Percentiles rank a stretch among this genome's conserved stretches.
These are phyloP conservation scores for Penicillium macrosclerotiorum DNA, from an alignment of 495 filamentous ascomycete species.

Conservation along the genomic window DNA sequence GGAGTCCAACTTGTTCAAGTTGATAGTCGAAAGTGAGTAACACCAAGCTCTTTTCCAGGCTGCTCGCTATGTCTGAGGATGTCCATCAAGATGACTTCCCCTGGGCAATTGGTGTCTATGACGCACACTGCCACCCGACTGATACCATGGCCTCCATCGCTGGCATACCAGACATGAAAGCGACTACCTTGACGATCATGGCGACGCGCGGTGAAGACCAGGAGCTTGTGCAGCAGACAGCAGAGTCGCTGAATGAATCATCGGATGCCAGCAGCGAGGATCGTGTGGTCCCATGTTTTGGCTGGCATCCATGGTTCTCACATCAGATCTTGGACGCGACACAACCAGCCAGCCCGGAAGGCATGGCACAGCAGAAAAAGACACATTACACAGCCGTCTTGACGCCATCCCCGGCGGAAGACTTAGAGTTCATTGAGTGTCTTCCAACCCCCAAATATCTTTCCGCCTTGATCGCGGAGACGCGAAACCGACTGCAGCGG, in stretches of 20 bases:
- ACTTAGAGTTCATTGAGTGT: conserved; percentile 58
- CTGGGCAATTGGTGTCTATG: conserved; percentile 82
- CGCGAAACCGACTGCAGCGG: conserved; percentile 56
- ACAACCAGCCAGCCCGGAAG: not conserved
- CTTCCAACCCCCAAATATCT: conserved; percentile 73
- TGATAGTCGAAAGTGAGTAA: too few relatives aligned
- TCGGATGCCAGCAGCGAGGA: conserved; percentile 14
- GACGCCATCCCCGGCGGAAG: conserved; percentile 46
- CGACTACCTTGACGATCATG: conserved; percentile 80
- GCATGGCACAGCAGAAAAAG: conserved; percentile 49
- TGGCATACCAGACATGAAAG: conserved; percentile 71
- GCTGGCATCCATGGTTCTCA: conserved; percentile 99
- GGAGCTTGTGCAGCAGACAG: conserved; percentile 70
- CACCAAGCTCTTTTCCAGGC: too few relatives aligned
- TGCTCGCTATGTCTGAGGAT: conserved; percentile 18
- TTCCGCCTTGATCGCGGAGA: conserved; percentile 62
- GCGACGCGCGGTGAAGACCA: conserved; percentile 86
- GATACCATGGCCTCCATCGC: conserved; percentile 79
- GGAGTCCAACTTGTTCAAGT: too few relatives aligned
- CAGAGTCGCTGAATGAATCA: conserved; percentile 43
- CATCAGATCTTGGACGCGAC: conserved; percentile 76
- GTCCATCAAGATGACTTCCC: conserved; percentile 52
- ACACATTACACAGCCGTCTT: conserved; percentile 73
- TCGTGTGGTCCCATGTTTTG: conserved; percentile 75
- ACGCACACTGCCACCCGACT: conserved; percentile 98